Base-by-base conservation (phyloP, 73 alveolate genomes). In the Stentor roeselii region DNA sequence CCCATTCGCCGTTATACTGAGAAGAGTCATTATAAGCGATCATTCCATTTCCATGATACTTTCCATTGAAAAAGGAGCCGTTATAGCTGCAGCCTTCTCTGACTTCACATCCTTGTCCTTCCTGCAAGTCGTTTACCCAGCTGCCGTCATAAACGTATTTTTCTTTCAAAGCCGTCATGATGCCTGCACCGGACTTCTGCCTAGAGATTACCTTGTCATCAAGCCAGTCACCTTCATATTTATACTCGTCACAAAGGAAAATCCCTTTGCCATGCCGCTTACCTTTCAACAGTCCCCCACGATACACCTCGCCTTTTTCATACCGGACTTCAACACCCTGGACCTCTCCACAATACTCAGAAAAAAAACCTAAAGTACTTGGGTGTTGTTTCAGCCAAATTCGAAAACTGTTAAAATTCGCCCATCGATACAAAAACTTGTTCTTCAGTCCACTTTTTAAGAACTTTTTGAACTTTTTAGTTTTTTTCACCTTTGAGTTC, bases 1-100 rank as follows among this genome's bases (percentile, higher is more conserved):
- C n/a, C 42, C 80, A 67, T 1, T 67, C 80, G 21, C 80, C 80
- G 34, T 67, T 32, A 67, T 30, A 67, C 80, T 21, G n/a, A 34
- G 21, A 27, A 0, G 27, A 21, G 11, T 67, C 80, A 21, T 21
- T 21, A 32, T 67, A 36, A 0, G 34, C 34, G 37, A 27, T 27
- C 14, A 67, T 32, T 67, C 80, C 80, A 34, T 67, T 21, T 67
- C 80, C 80, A 67, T 67, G n/a, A 67, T 67, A 67, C 42, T 21
- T 21, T 11, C 37, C 37, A 21, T 67, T 67, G 34, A 32, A n/a
- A 67, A 67, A 67, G 11, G 41, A 21, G 21, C 80, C 80, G 34
- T 15, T 27, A 32, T 67, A 67, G 42, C 34, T 21, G 27, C 11
- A 36, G 27, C 80, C 50, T 21, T 34, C 41, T 21, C 34, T 32